Evolutionary conservation across 1,284 basidiomycete species (phyloP).

Genomic region (Apiotrichum sp.): DNA sequence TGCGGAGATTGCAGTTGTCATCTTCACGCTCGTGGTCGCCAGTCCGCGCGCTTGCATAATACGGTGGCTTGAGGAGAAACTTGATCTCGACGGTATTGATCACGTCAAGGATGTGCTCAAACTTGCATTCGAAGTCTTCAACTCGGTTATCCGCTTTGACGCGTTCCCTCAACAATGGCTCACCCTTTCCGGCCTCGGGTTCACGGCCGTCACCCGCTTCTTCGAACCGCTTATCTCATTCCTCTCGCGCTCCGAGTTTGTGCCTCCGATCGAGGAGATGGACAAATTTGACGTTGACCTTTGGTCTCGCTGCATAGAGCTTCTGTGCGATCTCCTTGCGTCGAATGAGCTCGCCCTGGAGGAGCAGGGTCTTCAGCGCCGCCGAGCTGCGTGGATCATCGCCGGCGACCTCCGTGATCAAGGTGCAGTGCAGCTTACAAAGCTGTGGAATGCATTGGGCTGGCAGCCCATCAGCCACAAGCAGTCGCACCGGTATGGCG

Average conservation of each 20-base stretch:
- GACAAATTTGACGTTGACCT: constrained; percentile 67
- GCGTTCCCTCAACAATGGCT: constrained; percentile 90
- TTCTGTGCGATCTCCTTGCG: constrained; percentile 76
- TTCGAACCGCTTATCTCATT: constrained; percentile 73
- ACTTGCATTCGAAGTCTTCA: constrained; percentile 73
- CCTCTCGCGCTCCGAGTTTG: constrained; percentile 66
- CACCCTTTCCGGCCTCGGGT: constrained; percentile 82
- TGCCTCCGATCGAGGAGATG: constrained; percentile 62
- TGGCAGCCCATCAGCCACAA: constrained; percentile 50
- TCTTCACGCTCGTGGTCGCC: constrained; percentile 74
- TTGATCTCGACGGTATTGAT: constrained; percentile 81
- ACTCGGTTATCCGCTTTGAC: constrained; percentile 77
- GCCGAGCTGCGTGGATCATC: constrained; percentile 89
- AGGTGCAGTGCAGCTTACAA: constrained; percentile 75
- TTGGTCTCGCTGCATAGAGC: constrained; percentile 76
- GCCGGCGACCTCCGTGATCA: constrained; percentile 91
- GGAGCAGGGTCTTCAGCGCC: constrained; percentile 64
- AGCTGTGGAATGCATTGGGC: constrained; percentile 81
- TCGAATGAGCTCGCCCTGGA: constrained; percentile 90
- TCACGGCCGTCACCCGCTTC: constrained; percentile 82
- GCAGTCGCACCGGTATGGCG: constrained; percentile 12
- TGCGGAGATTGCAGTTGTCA: constrained; percentile 79
- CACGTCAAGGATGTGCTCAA: constrained; percentile 65
- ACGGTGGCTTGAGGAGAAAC: constrained; percentile 67
- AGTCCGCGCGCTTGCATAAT: constrained; percentile 71